A percentile compares a stretch with the other conserved stretches of the same genome.
Conservation (phyloP, 768 basidiomycete species). For the Xanthoconium stramineum region DNA sequence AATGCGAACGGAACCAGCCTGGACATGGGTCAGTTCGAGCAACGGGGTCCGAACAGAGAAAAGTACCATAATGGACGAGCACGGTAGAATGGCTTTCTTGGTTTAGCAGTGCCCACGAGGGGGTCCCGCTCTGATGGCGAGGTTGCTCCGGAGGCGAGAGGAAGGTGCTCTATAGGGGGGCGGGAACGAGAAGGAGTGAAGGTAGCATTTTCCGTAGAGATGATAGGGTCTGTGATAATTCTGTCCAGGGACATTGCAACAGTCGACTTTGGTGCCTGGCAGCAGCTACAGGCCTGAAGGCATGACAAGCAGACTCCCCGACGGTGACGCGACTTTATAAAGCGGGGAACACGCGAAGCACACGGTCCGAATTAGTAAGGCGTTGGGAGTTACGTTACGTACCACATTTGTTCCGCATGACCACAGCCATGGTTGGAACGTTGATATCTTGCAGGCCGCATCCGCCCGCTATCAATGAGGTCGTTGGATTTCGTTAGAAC, state of each 20-base stretch:
- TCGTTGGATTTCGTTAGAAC: not conserved
- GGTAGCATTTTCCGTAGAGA: slow-evolving; percentile 31
- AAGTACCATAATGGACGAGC: slow-evolving; percentile 46
- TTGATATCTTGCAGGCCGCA: not conserved
- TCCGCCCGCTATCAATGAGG: not conserved
- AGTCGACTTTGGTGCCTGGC: not conserved
- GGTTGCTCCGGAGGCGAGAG: slow-evolving; percentile 4
- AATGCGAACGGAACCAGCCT: slow-evolving; percentile 77
- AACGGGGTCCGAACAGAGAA: not conserved
- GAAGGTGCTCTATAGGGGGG: slow-evolving; percentile 20
- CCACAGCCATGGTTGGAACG: slow-evolving; percentile 1
- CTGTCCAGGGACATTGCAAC: slow-evolving; percentile 28
- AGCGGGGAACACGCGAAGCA: slow-evolving; percentile 17
- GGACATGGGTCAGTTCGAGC: slow-evolving; percentile 5
- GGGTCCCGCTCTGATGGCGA: slow-evolving; percentile 33
- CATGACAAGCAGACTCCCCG: slow-evolving; percentile 5
- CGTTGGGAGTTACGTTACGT: slow-evolving; percentile 10
- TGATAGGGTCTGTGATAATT: slow-evolving; percentile 33
- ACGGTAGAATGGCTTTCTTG: slow-evolving; percentile 48
- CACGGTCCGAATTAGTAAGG: slow-evolving; percentile 17
- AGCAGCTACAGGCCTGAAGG: slow-evolving; percentile 2
- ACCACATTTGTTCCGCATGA: slow-evolving; percentile 13
- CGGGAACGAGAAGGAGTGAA: slow-evolving; percentile 25
- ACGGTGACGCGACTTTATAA: slow-evolving; percentile 20
- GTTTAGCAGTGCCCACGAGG: slow-evolving; percentile 25